Evolutionary conservation across 2,329 filamentous ascomycete genomes (phyloP).

Genomic region (Colletotrichum sp.): DNA sequence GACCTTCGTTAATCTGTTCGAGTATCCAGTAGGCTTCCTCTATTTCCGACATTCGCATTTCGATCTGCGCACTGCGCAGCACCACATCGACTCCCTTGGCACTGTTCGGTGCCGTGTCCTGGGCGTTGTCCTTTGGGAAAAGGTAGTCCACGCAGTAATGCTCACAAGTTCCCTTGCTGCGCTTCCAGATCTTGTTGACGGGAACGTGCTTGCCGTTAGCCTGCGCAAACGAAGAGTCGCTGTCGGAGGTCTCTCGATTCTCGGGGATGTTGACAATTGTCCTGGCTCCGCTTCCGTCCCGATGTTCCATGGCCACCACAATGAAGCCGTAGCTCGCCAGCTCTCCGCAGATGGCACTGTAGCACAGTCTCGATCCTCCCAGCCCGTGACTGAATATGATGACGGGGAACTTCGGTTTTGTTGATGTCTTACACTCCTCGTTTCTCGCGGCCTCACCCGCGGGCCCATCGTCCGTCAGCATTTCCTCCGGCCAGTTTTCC

Average conservation of each 20-base stretch:
- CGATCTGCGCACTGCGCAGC: conserved; percentile 65
- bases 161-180: conserved; percentile 27
- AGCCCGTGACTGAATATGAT: conserved; percentile 72
- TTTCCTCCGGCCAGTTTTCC: conserved; percentile 53
- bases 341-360: conserved; percentile 68
- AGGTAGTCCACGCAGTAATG: conserved; percentile 65
- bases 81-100: conserved; percentile 64
- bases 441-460: conserved; percentile 36
- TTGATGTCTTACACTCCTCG: conserved; percentile 23
- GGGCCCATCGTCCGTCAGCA: conserved; percentile 36
- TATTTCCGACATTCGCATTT: conserved; percentile 67
- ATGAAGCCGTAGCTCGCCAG: conserved; percentile 71
- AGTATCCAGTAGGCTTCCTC: conserved; percentile 67
- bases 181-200: conserved; percentile 36
- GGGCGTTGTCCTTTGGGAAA: conserved; percentile 61
- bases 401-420: conserved; percentile 60
- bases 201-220: conserved; percentile 28
- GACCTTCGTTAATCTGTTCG: conserved; percentile 56
- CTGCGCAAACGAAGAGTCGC: conserved; percentile 31
- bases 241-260: conserved; percentile 36
- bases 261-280: conserved; percentile 63
- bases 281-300: conserved; percentile 67
- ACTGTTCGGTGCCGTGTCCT: conserved; percentile 59
- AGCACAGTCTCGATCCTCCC: conserved; percentile 66
- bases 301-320: conserved; percentile 68